A percentile compares a stretch with the other conserved stretches of the same genome.
These are phyloP conservation scores for Lentinula edodes DNA, from an alignment of 768 basidiomycete species.

Conservation along the genomic window DNA sequence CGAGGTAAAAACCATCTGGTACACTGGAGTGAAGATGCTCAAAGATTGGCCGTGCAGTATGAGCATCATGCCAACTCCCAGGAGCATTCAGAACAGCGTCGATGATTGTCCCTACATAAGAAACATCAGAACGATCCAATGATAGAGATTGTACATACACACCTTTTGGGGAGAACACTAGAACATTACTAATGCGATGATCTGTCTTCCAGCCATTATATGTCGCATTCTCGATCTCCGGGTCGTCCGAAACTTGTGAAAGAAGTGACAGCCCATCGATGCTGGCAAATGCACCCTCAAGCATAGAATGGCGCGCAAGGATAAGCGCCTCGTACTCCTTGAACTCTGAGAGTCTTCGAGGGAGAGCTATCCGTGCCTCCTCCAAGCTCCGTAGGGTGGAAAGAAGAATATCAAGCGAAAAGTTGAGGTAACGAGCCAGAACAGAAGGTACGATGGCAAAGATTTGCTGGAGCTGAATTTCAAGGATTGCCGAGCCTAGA, in stretches of 20 bases:
- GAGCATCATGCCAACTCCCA: conserved; percentile 31
- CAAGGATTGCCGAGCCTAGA: conserved; percentile 34
- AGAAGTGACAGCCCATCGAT: conserved; percentile 35
- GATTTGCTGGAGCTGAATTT: conserved; percentile 35
- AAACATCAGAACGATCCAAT: background rate
- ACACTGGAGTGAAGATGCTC: conserved; percentile 14
- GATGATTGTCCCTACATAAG: conserved; percentile 20
- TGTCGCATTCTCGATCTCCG: conserved; percentile 35
- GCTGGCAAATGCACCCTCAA: conserved; percentile 32
- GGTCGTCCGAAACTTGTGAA: conserved; percentile 27
- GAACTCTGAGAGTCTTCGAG: conserved; percentile 23
- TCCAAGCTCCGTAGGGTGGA: conserved; percentile 20
- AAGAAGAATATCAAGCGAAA: conserved; percentile 25
- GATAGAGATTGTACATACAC: background rate
- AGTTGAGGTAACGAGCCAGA: conserved; percentile 28
- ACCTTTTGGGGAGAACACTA: conserved; percentile 19
- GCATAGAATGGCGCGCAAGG: conserved; percentile 22
- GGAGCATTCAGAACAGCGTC: conserved; percentile 21
- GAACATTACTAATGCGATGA: conserved; percentile 21
- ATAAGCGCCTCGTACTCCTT: conserved; percentile 17
- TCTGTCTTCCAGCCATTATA: conserved; percentile 8
- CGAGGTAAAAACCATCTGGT: conserved; percentile 22
- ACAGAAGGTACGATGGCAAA: conserved; percentile 38
- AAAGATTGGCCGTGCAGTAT: conserved; percentile 22
- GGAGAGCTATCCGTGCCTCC: conserved; percentile 24